These are phyloP conservation scores for Penicillium frequentans DNA, from an alignment of 2,329 filamentous ascomycete species.

Conservation along the genomic window DNA sequence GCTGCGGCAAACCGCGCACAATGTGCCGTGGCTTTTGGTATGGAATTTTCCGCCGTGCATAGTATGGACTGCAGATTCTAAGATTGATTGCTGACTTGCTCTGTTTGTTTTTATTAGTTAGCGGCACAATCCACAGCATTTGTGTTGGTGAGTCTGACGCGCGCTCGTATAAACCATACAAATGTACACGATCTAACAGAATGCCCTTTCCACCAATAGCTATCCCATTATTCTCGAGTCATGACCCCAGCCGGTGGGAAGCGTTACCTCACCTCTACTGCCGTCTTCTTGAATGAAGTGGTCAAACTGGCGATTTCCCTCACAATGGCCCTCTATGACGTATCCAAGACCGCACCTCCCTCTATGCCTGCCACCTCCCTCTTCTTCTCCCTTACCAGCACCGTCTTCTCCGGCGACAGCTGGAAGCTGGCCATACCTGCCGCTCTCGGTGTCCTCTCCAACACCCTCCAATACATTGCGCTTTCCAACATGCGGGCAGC, in stretches of 20 bases:
- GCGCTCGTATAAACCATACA: background rate
- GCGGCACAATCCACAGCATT: conserved; percentile 46
- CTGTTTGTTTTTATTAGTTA: conserved; percentile 30
- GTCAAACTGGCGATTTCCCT: conserved; percentile 86
- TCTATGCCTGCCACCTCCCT: conserved; percentile 78
- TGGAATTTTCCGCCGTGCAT: conserved; percentile 12
- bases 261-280: conserved; percentile 90
- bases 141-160: conserved; percentile 39
- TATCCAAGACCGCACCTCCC: conserved; percentile 73
- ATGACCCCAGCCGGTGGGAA: conserved; percentile 84
- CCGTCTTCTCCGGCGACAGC: conserved; percentile 84
- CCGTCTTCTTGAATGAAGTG: conserved; percentile 89
- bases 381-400: conserved; percentile 74
- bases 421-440: conserved; percentile 95
- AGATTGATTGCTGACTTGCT: conserved; percentile 8
- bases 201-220: conserved; percentile 48
- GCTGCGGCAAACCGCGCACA: conserved; percentile 34
- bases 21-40: conserved; percentile 43
- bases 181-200: background rate
- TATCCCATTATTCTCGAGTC: conserved; percentile 91
- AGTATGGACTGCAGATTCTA: background rate
- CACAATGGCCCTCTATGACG: conserved; percentile 83
- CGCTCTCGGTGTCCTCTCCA: conserved; percentile 84
- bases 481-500: conserved; percentile 89
- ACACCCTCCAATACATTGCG: conserved; percentile 89